Conservation (phyloP, 2,329 filamentous ascomycete species). For the Podosphaera fusca region DNA sequence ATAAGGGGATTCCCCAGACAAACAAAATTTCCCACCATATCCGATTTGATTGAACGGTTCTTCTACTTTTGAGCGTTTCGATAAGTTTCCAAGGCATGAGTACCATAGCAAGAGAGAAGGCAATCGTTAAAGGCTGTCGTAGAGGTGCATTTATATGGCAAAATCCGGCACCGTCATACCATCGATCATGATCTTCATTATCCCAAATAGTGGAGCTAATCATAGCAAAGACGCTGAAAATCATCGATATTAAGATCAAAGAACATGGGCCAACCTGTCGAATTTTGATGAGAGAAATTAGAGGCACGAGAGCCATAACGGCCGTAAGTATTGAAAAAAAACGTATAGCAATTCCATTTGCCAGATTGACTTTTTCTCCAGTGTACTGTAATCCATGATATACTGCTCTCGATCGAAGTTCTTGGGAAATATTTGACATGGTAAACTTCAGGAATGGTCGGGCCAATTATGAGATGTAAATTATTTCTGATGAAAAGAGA, state of each 20-base stretch:
- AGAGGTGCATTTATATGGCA: slow-evolving; percentile 43
- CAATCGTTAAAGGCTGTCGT: slow-evolving; percentile 27
- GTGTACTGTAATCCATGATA: not conserved
- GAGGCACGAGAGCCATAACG: not conserved
- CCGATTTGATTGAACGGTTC: slow-evolving; percentile 17
- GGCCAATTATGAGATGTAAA: too few relatives aligned
- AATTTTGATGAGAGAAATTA: not conserved
- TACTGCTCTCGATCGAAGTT: not conserved
- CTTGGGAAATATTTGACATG: not conserved
- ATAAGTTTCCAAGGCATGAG: slow-evolving; percentile 39
- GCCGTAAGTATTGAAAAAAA: not conserved
- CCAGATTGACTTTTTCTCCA: not conserved
- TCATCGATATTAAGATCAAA: not conserved
- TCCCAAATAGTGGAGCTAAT: slow-evolving; percentile 44
- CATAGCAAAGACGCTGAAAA: slow-evolving; percentile 23
- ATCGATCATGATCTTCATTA: slow-evolving; percentile 27
- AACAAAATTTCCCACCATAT: slow-evolving; percentile 25
- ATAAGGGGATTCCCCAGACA: slow-evolving; percentile 29
- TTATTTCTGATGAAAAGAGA: not conserved
- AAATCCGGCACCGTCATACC: slow-evolving; percentile 32
- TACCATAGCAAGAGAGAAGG: slow-evolving; percentile 26
- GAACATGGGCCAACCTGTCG: not conserved
- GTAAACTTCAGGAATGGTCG: not conserved
- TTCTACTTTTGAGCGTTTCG: slow-evolving; percentile 30
- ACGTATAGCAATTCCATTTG: not conserved